A percentile compares a stretch with the other conserved stretches of the same genome.
Conservation (phyloP, 2,329 filamentous ascomycete species). For the Scedosporium apiospermum region DNA sequence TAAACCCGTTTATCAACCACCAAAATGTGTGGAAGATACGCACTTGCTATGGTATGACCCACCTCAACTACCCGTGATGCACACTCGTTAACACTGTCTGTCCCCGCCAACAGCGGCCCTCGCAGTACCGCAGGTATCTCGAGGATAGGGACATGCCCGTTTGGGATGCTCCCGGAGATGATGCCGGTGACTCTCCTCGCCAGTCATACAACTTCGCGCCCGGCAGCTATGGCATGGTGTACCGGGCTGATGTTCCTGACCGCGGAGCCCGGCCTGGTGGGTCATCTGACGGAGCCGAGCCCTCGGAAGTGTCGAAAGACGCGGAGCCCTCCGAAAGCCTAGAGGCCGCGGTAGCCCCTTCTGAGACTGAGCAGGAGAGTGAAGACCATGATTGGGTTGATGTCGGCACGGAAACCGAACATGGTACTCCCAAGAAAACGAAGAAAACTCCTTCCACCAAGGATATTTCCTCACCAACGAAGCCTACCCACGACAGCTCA, state of each 20-base stretch:
- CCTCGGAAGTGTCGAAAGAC: background rate
- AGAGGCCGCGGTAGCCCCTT: background rate
- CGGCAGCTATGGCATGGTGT: slow-evolving; percentile 75
- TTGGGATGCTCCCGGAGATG: slow-evolving; percentile 61
- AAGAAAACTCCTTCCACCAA: slow-evolving; percentile 11
- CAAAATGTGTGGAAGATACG: slow-evolving; percentile 28
- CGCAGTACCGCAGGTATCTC: slow-evolving; percentile 64
- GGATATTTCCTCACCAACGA: slow-evolving; percentile 11
- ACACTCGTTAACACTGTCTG: slow-evolving; percentile 24
- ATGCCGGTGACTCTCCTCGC: slow-evolving; percentile 48
- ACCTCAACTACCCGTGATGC: background rate
- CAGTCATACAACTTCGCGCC: slow-evolving; percentile 92
- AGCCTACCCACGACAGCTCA: slow-evolving; percentile 12
- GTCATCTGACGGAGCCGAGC: slow-evolving; percentile 8
- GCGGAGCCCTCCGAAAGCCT: background rate
- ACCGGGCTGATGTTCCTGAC: slow-evolving; percentile 63
- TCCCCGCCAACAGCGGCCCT: slow-evolving; percentile 50
- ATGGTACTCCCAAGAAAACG: slow-evolving; percentile 14
- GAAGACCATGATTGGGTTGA: background rate
- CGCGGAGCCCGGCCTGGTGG: slow-evolving; percentile 38
- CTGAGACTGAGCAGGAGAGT: background rate
- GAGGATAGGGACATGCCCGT: slow-evolving; percentile 66
- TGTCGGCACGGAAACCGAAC: background rate
- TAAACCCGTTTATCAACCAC: background rate
- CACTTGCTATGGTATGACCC: slow-evolving; percentile 22